Evolutionary conservation across 352 stramenopile species (phyloP), one percentile per base, ranked within the genome.

Genomic region (Pythium volutum): DNA sequence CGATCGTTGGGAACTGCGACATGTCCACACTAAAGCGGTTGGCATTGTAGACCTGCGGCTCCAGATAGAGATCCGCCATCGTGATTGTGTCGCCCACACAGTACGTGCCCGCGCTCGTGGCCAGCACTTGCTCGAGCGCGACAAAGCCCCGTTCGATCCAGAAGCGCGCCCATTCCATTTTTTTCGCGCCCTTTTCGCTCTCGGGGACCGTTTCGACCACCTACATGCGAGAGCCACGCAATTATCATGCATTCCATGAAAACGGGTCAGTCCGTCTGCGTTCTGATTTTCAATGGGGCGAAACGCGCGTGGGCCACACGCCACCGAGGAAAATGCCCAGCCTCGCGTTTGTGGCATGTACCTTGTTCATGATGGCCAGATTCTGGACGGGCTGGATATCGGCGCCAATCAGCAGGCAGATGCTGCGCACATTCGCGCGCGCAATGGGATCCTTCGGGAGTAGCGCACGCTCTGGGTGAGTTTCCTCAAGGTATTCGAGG

Each of bases 21-120:
- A 98, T 87, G 66, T 98, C 88, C 26, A 98, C 81, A 18, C 79
- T 78, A 62, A 97, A 93, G 29, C 83, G 76, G 56, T 84, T 76
- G 46, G 90, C 93, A 67, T 98, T 98, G 81, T 96, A 97, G 15
- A 98, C 69, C 67, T 98, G 92, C 18, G 93, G 92, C 53, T 97
- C 74, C 23, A 98, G 70, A 64, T 84, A 97, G 22, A 91, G 55
- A 70, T 98, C 93, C 0, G 84, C 95, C 33, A 98, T 69, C 26
- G 91, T 97, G 36, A 96, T 66, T 16, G 62, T 61, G 76, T 97
- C 66, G 49, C 82, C 80, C 66, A 95, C 59, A 70, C 84, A 86
- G 78, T 88, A 92, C 63, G 55, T 71, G 51, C 77, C 74, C 12
- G 78, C 76, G 0, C 78, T 86, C 59, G 75, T 75, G 27, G 46